Base-by-base conservation (phyloP, 2,329 filamentous ascomycete genomes). In the Talaromyces sp. region DNA sequence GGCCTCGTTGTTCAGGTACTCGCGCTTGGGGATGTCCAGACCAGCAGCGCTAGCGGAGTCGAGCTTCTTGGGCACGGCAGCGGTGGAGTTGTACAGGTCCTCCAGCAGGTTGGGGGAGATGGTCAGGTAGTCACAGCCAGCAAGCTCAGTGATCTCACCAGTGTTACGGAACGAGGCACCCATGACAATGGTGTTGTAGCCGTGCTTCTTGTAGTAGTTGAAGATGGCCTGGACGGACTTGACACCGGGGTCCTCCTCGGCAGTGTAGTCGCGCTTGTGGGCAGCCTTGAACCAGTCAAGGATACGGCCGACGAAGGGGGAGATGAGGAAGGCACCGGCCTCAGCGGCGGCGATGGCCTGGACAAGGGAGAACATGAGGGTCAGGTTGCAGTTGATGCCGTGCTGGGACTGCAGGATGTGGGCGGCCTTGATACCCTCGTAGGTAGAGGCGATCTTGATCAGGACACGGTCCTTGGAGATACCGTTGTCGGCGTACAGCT, bases 201-300 rank as follows among this genome's bases (percentile, higher is more conserved):
- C 91, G 77, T 82, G 90, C 85, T 97, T 97, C 90, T 99, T 99
- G 89, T 99, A 99, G 90, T 99, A 99, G 86, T 99, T 94, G 87
- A 88, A 99, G 82, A 99, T 99, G 77, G 70, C 74, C 84, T 93
- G 84, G 72, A 99, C 94, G 64, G 89, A 93, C 81, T 90, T 85
- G 77, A 99, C 94, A 82, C 94, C 94, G 52, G 94, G 94, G 82
- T 99, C 94, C 76, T 96, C 90, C 77, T 89, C 81, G 76, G 91
- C 85, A 74, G 82, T 71, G 86, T 92, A 99, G 65, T 94, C 89
- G 85, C 95, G 92, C 87, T 96, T 96, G 77, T 86, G 90, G 67
- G 86, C 81, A 55, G 90, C 90, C 90, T 99, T 99, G 90, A 88
- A 97, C 93, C 93, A 99, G 82, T 99, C 94, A 66, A 99, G 89